Percentiles rank a stretch among this genome's conserved stretches.
These are phyloP conservation scores for Acrodontium crateriforme DNA, from an alignment of 2,329 filamentous ascomycete genomes.

Conservation along the genomic window DNA sequence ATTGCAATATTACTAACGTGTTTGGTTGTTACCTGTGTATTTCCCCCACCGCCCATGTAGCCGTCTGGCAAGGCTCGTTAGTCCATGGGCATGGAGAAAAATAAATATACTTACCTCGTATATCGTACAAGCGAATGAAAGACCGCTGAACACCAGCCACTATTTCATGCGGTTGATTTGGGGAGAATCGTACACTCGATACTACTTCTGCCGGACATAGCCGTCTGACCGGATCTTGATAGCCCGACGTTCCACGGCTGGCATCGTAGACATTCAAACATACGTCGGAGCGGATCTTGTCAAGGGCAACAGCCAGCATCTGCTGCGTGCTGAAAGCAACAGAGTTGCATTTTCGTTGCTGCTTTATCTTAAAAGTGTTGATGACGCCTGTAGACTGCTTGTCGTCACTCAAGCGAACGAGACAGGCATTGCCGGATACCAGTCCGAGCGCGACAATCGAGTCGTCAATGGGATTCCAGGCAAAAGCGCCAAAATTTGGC, in stretches of 20 bases:
- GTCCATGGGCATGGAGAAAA: neutral
- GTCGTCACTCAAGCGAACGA: conserved; percentile 55
- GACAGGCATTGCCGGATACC: conserved; percentile 58
- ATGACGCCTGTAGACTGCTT: conserved; percentile 28
- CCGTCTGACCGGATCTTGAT: conserved; percentile 37
- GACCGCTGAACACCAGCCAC: conserved; percentile 64
- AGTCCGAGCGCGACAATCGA: conserved; percentile 64
- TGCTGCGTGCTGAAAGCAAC: conserved; percentile 64
- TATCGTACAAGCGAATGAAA: conserved; percentile 62
- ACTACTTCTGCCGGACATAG: conserved; percentile 56
- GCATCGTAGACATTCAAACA: conserved; percentile 76
- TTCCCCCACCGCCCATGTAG: conserved; percentile 9
- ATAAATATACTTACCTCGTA: conserved; percentile 44
- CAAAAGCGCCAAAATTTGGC: conserved; percentile 49
- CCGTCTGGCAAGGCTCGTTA: conserved; percentile 9
- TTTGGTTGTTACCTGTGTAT: conserved; percentile 37
- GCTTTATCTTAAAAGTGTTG: conserved; percentile 58
- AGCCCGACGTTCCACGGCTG: conserved; percentile 41
- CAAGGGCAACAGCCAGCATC: conserved; percentile 63
- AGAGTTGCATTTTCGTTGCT: conserved; percentile 65
- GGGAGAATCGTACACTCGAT: conserved; percentile 70
- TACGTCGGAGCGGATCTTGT: conserved; percentile 67
- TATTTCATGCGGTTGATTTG: conserved; percentile 59
- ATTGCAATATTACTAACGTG: conserved; percentile 58
- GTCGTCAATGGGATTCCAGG: conserved; percentile 48